Percentiles rank a stretch among this genome's conserved stretches.
Conservation (phyloP, 2,329 filamentous ascomycete species). For the Microcera coccophila region DNA sequence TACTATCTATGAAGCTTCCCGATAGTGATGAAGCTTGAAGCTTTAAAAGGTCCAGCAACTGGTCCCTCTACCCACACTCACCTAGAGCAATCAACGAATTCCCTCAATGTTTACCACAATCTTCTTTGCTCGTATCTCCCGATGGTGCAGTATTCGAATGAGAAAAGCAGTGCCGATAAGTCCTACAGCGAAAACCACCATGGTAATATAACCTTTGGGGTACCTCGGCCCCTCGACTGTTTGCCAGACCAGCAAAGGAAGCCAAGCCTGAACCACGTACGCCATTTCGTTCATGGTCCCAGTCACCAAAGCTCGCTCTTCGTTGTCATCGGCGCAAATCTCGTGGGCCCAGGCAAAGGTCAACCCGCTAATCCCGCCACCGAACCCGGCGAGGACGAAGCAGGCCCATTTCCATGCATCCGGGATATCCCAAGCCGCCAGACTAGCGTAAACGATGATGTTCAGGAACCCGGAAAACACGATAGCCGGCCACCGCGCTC, state of each 20-base stretch:
- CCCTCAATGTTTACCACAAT: constrained; percentile 5
- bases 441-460: constrained; percentile 37
- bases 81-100: no score
- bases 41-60: no score
- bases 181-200: constrained; percentile 43
- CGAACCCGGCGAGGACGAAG: constrained; percentile 54
- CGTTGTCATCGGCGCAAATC: constrained; percentile 50
- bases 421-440: constrained; percentile 44
- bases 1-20: no score
- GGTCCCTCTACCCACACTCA: no score
- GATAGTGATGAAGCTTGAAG: no score
- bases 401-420: constrained; percentile 60
- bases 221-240: constrained; percentile 60
- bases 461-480: constrained; percentile 48
- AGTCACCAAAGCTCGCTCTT: constrained; percentile 64
- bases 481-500: constrained; percentile 60
- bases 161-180: constrained; percentile 50
- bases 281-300: constrained; percentile 66
- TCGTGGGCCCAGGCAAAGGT: constrained; percentile 49
- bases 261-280: constrained; percentile 66
- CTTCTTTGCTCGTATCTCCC: constrained; percentile 31
- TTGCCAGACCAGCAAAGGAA: constrained; percentile 64
- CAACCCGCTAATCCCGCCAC: constrained; percentile 43
- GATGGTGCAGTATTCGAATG: constrained; percentile 44
- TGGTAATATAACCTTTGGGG: constrained; percentile 57